phyloP scores from a whole-genome alignment of 2,329 filamentous ascomycete genomes.

The Aspergillus phoenicis region DNA sequence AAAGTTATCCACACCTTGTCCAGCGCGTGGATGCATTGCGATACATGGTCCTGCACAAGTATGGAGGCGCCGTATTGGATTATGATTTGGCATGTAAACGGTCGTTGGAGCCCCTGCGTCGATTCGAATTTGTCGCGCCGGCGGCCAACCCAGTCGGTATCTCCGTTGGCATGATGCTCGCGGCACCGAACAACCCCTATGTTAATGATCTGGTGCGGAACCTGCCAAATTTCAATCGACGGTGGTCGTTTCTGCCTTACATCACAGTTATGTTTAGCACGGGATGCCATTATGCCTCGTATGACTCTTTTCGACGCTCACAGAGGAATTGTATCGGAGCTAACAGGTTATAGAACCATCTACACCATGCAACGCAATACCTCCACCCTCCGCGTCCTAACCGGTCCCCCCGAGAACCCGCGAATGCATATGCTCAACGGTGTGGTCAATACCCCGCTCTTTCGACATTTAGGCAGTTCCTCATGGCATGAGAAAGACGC shows the following conservation, averaged over 20 bases:
- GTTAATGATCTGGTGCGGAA: slow-evolving; percentile 38
- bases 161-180: slow-evolving; percentile 49
- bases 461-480: slow-evolving; percentile 47
- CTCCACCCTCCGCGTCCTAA: slow-evolving; percentile 39
- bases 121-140: slow-evolving; percentile 47
- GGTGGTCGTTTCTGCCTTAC: slow-evolving; percentile 47
- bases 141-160: slow-evolving; percentile 46
- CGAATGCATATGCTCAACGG: slow-evolving; percentile 46
- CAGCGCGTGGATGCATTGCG: slow-evolving; percentile 28
- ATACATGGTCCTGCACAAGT: slow-evolving; percentile 26
- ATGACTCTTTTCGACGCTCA: slow-evolving; percentile 6
- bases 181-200: slow-evolving; percentile 38
- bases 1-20: slow-evolving; percentile 22
- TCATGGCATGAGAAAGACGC: slow-evolving; percentile 49
- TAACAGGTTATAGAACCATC: slow-evolving; percentile 32
- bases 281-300: slow-evolving; percentile 48
- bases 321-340: too few species aligned
- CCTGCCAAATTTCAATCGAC: slow-evolving; percentile 38
- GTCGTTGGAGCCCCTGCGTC: slow-evolving; percentile 43
- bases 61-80: slow-evolving; percentile 33
- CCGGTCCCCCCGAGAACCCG: slow-evolving; percentile 31
- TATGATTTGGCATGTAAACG: slow-evolving; percentile 45
- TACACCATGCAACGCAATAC: slow-evolving; percentile 41
- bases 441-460: slow-evolving; percentile 43
- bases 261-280: slow-evolving; percentile 50